These are phyloP conservation scores for Hanseniaspora valbyensis DNA, from an alignment of 805 yeast species.

Conservation along the genomic window DNA sequence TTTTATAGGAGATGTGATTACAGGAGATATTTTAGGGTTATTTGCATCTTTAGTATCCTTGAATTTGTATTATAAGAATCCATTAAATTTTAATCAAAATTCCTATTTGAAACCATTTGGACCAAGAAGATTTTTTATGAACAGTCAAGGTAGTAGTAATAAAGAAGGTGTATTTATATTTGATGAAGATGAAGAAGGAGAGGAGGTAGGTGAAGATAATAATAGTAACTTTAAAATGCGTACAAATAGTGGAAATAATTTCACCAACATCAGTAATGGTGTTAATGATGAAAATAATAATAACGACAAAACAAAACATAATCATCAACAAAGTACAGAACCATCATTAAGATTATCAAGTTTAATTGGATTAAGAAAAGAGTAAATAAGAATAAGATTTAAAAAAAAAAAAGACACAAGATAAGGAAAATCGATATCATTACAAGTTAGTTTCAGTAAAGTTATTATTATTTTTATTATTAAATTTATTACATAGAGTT, in stretches of 20 bases:
- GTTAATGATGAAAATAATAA: not conserved
- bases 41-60: conserved; percentile 5
- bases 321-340: not conserved
- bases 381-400: no score
- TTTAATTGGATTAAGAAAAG: not conserved
- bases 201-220: no score
- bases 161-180: conserved; percentile 4
- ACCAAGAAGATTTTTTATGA: conserved; percentile 3
- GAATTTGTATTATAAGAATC: not conserved
- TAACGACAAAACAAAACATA: not conserved
- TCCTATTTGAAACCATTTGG: conserved; percentile 1
- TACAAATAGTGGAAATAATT: no score
- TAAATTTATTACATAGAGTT: no score
- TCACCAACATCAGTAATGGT: no score
- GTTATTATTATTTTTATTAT: no score
- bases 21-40: conserved; percentile 10
- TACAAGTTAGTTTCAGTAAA: no score
- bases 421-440: no score
- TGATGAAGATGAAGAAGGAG: conserved; percentile 7
- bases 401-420: no score
- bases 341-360: not conserved
- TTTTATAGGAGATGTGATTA: conserved; percentile 7
- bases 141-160: not conserved
- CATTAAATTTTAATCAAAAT: not conserved
- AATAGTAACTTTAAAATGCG: no score